Conservation (phyloP, 345 rosid genomes). For the Anacardium occidentale region DNA sequence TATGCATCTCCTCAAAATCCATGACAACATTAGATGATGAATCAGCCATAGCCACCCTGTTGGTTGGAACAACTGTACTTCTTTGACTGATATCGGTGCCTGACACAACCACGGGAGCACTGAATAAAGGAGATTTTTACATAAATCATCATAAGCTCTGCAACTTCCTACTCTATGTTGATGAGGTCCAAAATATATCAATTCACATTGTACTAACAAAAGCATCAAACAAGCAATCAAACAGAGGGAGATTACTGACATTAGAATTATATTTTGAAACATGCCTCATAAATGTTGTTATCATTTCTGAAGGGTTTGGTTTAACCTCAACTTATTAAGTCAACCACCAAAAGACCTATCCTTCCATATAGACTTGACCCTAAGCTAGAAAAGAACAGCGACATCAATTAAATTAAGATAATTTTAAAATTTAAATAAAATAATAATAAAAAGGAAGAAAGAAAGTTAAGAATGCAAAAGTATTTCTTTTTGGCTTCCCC, state of each 20-base stretch:
- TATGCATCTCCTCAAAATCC: conserved; percentile 48
- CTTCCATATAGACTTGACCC: background rate
- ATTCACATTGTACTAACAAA: background rate
- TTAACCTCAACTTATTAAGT: conserved; percentile 13
- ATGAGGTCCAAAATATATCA: background rate
- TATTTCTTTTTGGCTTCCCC: background rate
- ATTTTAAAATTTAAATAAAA: too few relatives aligned
- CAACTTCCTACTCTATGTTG: background rate
- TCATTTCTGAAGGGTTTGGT: background rate
- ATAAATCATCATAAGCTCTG: conserved; percentile 8
- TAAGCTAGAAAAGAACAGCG: background rate
- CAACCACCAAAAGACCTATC: background rate
- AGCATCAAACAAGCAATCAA: background rate
- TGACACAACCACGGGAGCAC: conserved; percentile 31
- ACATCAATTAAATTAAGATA: background rate
- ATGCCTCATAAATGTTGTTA: background rate
- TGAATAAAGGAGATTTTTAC: conserved; percentile 2
- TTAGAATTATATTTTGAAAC: background rate
- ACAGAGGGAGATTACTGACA: background rate
- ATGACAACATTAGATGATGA: conserved; percentile 36
- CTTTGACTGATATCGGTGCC: conserved; percentile 33
- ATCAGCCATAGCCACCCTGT: conserved; percentile 32
- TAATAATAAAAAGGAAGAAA: background rate
- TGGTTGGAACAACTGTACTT: conserved; percentile 29
- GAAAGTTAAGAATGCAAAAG: background rate